Conservation (phyloP, 768 basidiomycete genomes). For the Omphalotus guepiniiformis region DNA sequence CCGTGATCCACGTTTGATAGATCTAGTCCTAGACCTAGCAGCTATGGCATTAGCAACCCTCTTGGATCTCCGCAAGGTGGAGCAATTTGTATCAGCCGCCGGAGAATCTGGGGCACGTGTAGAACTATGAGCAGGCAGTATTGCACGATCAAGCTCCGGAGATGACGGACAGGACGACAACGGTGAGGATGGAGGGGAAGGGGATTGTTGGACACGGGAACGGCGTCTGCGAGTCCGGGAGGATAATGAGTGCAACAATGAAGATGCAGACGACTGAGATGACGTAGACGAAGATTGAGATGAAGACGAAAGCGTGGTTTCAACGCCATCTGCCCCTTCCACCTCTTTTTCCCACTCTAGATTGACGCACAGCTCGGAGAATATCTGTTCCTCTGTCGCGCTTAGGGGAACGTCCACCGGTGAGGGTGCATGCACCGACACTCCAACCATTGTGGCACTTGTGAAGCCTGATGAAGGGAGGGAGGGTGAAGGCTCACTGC, state of each 20-base stretch:
- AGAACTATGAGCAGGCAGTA: neutral
- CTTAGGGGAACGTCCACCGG: conserved; percentile 51
- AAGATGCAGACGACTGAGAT: neutral
- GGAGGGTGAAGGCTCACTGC: neutral
- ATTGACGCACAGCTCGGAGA: conserved; percentile 56
- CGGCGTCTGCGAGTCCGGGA: too few species aligned
- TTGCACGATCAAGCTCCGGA: neutral
- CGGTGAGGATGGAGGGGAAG: conserved; percentile 13
- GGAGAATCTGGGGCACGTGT: neutral
- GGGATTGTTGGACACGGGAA: neutral
- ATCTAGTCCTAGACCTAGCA: conserved; percentile 30
- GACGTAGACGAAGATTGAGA: neutral
- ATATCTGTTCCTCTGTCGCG: conserved; percentile 68
- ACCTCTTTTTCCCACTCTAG: conserved; percentile 50
- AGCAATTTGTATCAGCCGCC: neutral
- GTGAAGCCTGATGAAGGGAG: neutral
- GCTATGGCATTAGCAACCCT: conserved; percentile 59
- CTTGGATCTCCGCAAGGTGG: conserved; percentile 57
- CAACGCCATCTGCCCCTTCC: conserved; percentile 13
- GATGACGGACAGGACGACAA: conserved; percentile 14
- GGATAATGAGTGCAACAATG: too few species aligned
- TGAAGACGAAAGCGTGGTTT: conserved; percentile 7
- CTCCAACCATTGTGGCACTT: too few species aligned
- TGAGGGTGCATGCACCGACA: neutral
- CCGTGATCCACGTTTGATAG: conserved; percentile 1